phyloP scores from a whole-genome alignment of 2,329 filamentous ascomycete genomes.

The Cladosporium sp. region DNA sequence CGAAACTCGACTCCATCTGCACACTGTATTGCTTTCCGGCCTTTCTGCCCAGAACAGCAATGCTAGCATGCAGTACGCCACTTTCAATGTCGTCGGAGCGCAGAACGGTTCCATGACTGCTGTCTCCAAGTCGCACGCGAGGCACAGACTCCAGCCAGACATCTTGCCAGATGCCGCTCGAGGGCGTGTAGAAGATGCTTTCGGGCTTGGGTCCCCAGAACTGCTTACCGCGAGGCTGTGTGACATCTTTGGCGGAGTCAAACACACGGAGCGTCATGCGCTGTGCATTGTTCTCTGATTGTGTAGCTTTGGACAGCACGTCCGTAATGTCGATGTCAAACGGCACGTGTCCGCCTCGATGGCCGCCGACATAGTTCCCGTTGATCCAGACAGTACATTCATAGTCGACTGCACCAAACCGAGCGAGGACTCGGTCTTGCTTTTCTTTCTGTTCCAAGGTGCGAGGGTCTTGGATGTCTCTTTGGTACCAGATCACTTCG shows the following conservation, averaged over 20 bases:
- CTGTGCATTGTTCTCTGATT: slow-evolving; percentile 22
- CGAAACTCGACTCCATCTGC: slow-evolving; percentile 57
- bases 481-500: slow-evolving; percentile 69
- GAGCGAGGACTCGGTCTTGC: slow-evolving; percentile 51
- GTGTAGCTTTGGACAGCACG: slow-evolving; percentile 29
- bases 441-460: slow-evolving; percentile 27
- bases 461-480: slow-evolving; percentile 34
- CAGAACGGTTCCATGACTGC: slow-evolving; percentile 61
- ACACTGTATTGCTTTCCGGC: slow-evolving; percentile 52
- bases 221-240: slow-evolving; percentile 69
- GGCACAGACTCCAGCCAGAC: slow-evolving; percentile 69
- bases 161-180: slow-evolving; percentile 73
- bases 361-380: slow-evolving; percentile 55
- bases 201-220: slow-evolving; percentile 61
- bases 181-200: slow-evolving; percentile 71
- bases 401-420: slow-evolving; percentile 66
- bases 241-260: slow-evolving; percentile 65
- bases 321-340: slow-evolving; percentile 61
- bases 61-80: slow-evolving; percentile 53
- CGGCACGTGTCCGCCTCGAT: slow-evolving; percentile 62
- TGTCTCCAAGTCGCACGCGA: slow-evolving; percentile 54
- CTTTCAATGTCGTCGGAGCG: slow-evolving; percentile 56
- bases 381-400: slow-evolving; percentile 60
- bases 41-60: slow-evolving; percentile 54
- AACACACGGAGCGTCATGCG: slow-evolving; percentile 60